A percentile compares a stretch with the other conserved stretches of the same genome.
Conservation (phyloP, 1,284 basidiomycete genomes). For the Ganoderma meredithae region DNA sequence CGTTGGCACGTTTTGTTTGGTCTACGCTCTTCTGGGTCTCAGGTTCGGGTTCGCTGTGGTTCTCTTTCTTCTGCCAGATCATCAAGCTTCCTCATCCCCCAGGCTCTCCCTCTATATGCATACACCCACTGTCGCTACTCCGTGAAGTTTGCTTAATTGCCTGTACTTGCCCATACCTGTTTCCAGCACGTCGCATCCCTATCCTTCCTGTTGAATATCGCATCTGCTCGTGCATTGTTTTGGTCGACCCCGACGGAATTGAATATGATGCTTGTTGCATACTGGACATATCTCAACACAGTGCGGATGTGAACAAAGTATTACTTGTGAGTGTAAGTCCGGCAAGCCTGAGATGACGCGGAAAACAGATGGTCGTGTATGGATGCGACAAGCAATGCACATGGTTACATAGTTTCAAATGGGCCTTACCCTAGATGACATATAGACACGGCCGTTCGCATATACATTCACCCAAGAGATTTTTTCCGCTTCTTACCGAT, state of each 20-base stretch:
- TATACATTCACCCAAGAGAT: conserved; percentile 36
- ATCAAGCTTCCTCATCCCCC: background rate
- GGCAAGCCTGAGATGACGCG: background rate
- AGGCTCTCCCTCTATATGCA: background rate
- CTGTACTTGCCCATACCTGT: background rate
- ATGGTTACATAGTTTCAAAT: conserved; percentile 10
- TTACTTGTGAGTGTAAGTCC: conserved; percentile 19
- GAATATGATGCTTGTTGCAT: conserved; percentile 21
- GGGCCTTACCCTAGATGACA: background rate
- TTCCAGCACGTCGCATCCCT: conserved; percentile 22
- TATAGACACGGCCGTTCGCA: background rate
- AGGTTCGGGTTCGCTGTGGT: background rate
- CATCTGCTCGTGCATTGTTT: conserved; percentile 11
- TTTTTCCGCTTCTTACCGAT: conserved; percentile 50
- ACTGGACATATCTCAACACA: conserved; percentile 22
- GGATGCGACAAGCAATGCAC: conserved; percentile 17
- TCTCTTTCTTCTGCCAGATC: too few relatives aligned
- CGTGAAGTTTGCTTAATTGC: background rate
- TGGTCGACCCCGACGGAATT: background rate
- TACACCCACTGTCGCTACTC: conserved; percentile 9
- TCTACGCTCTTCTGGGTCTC: background rate
- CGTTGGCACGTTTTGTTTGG: background rate
- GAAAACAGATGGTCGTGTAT: conserved; percentile 16
- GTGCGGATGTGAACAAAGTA: conserved; percentile 31
- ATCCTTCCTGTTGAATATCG: conserved; percentile 4